A percentile compares a stretch with the other conserved stretches of the same genome.
phyloP scores from a whole-genome alignment of 768 basidiomycete genomes.

The Termitomyces bulborhizus region DNA sequence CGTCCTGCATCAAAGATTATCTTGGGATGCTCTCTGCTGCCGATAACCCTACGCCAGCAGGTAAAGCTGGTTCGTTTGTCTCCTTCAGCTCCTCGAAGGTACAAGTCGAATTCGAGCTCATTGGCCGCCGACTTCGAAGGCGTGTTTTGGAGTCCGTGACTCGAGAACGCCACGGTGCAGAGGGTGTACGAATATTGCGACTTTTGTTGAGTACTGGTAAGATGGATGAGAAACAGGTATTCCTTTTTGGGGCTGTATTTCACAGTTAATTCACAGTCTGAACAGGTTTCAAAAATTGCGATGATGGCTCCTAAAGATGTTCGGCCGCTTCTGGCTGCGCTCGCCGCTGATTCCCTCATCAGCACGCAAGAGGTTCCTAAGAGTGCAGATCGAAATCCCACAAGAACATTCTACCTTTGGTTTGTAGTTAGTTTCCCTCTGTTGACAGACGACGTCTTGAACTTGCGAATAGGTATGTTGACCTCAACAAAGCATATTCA shows the following conservation, averaged over 20 bases:
- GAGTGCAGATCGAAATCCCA: conserved; percentile 84
- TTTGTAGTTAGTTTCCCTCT: conserved; percentile 21
- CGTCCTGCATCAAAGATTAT: conserved; percentile 70
- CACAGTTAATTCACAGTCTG: not conserved
- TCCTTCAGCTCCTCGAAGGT: conserved; percentile 67
- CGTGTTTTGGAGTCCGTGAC: conserved; percentile 73
- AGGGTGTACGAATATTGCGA: conserved; percentile 77
- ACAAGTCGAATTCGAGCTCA: conserved; percentile 73
- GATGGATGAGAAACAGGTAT: conserved; percentile 90
- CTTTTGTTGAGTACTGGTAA: conserved; percentile 79
- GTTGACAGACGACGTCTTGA: not conserved
- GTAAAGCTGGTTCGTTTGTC: conserved; percentile 65
- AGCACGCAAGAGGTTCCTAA: conserved; percentile 92
- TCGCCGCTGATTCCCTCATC: conserved; percentile 78
- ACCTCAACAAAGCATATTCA: conserved; percentile 77
- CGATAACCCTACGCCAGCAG: conserved; percentile 76
- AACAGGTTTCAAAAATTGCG: conserved; percentile 83
- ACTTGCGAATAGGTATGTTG: conserved; percentile 67
- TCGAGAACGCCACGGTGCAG: conserved; percentile 76
- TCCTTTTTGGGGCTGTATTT: conserved; percentile 13
- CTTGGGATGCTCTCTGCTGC: conserved; percentile 73
- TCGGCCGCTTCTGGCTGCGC: conserved; percentile 69
- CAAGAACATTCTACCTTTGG: conserved; percentile 91
- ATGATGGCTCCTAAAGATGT: conserved; percentile 91
- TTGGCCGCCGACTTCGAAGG: conserved; percentile 60